phyloP scores from a whole-genome alignment of 805 yeast species.

The Geotrichum ghanense region DNA sequence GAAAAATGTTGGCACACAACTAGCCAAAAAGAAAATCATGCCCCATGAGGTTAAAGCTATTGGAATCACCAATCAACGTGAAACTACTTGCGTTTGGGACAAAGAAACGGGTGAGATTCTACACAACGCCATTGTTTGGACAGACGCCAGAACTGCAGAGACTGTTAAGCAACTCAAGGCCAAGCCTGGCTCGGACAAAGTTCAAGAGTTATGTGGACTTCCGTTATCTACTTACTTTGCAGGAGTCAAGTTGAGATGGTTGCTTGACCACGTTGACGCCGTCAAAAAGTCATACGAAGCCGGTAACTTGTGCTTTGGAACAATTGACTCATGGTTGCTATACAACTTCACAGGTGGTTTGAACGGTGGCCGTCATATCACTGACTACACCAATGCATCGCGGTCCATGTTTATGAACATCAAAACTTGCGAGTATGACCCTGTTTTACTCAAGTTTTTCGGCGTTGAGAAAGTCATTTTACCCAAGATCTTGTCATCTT shows the following conservation, averaged over 20 bases:
- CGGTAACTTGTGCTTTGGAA: slow-evolving; percentile 82
- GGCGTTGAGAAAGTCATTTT: slow-evolving; percentile 59
- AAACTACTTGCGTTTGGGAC: slow-evolving; percentile 81
- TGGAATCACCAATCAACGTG: slow-evolving; percentile 94
- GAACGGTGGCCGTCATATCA: slow-evolving; percentile 52
- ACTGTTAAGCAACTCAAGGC: slow-evolving; percentile 53
- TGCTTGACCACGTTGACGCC: slow-evolving; percentile 63
- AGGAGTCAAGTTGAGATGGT: slow-evolving; percentile 82
- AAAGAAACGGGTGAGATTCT: slow-evolving; percentile 71
- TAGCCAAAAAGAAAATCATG: slow-evolving; percentile 21
- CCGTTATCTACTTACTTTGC: slow-evolving; percentile 88
- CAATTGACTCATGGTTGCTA: slow-evolving; percentile 89
- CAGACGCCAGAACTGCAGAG: slow-evolving; percentile 76
- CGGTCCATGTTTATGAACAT: slow-evolving; percentile 86
- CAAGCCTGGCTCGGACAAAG: slow-evolving; percentile 42
- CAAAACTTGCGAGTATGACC: slow-evolving; percentile 64
- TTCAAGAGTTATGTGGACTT: slow-evolving; percentile 64
- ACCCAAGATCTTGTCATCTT: slow-evolving; percentile 71
- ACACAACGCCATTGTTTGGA: slow-evolving; percentile 90
- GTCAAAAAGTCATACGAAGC: slow-evolving; percentile 58
- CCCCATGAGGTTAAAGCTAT: slow-evolving; percentile 48
- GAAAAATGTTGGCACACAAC: slow-evolving; percentile 23
- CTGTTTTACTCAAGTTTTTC: slow-evolving; percentile 65
- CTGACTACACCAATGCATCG: slow-evolving; percentile 87
- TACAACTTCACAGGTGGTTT: slow-evolving; percentile 58